These are phyloP conservation scores for Botrytis deweyae DNA, from an alignment of 2,329 filamentous ascomycete species.

Conservation along the genomic window DNA sequence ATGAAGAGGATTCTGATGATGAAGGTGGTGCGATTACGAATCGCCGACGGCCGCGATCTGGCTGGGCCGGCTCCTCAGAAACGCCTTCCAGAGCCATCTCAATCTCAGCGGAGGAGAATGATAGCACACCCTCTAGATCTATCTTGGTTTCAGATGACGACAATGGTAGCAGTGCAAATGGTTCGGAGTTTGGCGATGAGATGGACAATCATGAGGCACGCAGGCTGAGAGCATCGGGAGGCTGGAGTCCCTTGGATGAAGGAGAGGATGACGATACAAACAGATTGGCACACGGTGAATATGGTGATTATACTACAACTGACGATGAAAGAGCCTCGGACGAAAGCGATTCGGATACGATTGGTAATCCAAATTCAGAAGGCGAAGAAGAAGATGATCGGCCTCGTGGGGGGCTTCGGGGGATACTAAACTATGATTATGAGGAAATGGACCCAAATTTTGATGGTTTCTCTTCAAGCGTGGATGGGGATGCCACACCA, in stretches of 20 bases:
- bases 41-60: slow-evolving; percentile 28
- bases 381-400: slow-evolving; percentile 34
- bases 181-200: slow-evolving; percentile 36
- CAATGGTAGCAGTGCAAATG: slow-evolving; percentile 27
- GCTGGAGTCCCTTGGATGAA: slow-evolving; percentile 40
- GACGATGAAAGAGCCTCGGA: slow-evolving; percentile 29
- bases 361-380: slow-evolving; percentile 32
- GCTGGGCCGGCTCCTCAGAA: slow-evolving; percentile 20
- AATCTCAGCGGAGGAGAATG: slow-evolving; percentile 25
- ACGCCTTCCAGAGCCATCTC: slow-evolving; percentile 29
- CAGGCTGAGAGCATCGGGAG: slow-evolving; percentile 25
- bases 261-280: slow-evolving; percentile 33
- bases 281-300: slow-evolving; percentile 23
- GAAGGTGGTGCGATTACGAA: slow-evolving; percentile 37
- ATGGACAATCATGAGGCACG: slow-evolving; percentile 29
- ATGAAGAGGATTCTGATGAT: slow-evolving; percentile 28
- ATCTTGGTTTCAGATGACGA: slow-evolving; percentile 28
- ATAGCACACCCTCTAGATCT: slow-evolving; percentile 27
- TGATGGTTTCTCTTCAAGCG: slow-evolving; percentile 2
- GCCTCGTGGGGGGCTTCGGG: slow-evolving; percentile 29
- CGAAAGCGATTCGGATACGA: slow-evolving; percentile 36
- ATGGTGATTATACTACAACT: slow-evolving; percentile 25
- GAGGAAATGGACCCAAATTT: slow-evolving; percentile 14
- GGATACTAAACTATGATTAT: slow-evolving; percentile 28
- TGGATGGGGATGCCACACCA: slow-evolving; percentile 10